Conservation (phyloP, 1,284 basidiomycete genomes). For the Porodaedalea pini region DNA sequence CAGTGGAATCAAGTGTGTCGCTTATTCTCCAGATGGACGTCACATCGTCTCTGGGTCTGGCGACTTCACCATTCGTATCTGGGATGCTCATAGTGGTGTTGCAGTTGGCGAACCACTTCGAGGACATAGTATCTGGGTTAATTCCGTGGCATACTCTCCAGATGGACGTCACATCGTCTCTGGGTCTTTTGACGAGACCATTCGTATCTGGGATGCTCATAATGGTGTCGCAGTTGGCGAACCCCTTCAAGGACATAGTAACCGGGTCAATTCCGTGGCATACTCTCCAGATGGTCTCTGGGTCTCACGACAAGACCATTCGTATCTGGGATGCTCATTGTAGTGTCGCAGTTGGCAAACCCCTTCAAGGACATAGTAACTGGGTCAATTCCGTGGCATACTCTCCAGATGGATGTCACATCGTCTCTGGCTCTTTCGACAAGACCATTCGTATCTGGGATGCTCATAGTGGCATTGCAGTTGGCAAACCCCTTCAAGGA, state of each 20-base stretch:
- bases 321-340: conserved; percentile 41
- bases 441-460: conserved; percentile 2
- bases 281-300: conserved; percentile 77
- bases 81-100: conserved; percentile 48
- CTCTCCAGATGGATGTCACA: background rate
- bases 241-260: conserved; percentile 95
- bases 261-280: conserved; percentile 99
- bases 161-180: conserved; percentile 26
- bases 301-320: conserved; percentile 77
- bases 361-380: background rate
- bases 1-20: conserved; percentile 40
- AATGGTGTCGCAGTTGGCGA: background rate
- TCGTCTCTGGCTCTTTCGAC: background rate
- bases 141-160: conserved; percentile 40
- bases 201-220: conserved; percentile 88
- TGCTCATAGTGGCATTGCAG: conserved; percentile 21
- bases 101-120: conserved; percentile 31
- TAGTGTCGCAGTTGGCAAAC: background rate
- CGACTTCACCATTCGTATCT: conserved; percentile 96
- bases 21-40: conserved; percentile 36
- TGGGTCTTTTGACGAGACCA: conserved; percentile 76
- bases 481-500: background rate
- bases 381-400: background rate
- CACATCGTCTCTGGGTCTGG: conserved; percentile 17
- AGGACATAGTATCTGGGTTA: conserved; percentile 41